Base-by-base conservation (phyloP, 306 rosid species). In the Cucumis cinereus region DNA sequence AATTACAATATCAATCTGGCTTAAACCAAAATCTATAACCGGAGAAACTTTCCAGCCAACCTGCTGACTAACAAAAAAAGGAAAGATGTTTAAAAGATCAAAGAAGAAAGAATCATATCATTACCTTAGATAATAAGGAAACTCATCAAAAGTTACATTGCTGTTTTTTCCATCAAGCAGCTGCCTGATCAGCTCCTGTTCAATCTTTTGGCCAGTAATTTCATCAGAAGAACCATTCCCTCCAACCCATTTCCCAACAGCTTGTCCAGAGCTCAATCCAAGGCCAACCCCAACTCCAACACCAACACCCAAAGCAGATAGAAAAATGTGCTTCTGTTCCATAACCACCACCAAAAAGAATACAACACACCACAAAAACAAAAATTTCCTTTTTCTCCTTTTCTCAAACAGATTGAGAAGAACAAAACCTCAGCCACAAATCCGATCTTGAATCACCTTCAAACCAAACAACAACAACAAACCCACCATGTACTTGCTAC, bases 241-340 rank as follows among this genome's bases (percentile, higher is more conserved):
- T 30, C 85, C 91, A 35, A 94, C 90, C 98, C 98, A 94, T 79
- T 87, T 94, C 60, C 86, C 87, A 57, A 91, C 89, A 23, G 87
- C 74, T 78, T 89, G 92, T 19, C 92, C 96, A 3, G 97, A 86
- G 60, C 96, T 89, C 80, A 91, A 83, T 22, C 96, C 93, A 72
- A 94, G 85, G 67, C 98, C 97, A 38, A 92, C 95, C 72, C 98
- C 98, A 22, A 93, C 87, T 43, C 98, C 98, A 77, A 91, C 94
- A 77, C 98, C 98, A 56, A 90, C 98, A 71, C 98, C 85, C 92
- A 94, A 82, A 84, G 97, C 97, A 66, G 98, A 94, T 83, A 91
- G 77, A 77, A 94, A 67, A 86, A 91, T 89, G 81, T 89, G 93
- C 82, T 91, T 94, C 92, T 94, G 96, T 81, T 94, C 97, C 98